These are phyloP conservation scores for Leccinum truebloodii DNA, from an alignment of 768 basidiomycete species.

Conservation along the genomic window DNA sequence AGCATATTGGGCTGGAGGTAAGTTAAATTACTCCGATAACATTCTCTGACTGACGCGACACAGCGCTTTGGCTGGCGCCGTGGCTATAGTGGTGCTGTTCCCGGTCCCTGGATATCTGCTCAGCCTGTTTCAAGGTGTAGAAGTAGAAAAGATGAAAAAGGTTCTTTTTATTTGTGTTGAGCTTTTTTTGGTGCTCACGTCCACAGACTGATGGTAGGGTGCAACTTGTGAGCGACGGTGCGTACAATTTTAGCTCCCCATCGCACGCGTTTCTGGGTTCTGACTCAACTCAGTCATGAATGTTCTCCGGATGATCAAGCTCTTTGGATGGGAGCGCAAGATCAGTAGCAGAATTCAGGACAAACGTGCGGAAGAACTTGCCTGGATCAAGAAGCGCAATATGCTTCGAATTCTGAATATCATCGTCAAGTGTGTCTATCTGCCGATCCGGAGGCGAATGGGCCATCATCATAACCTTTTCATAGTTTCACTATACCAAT, in stretches of 20 bases:
- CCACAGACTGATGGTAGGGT: slow-evolving; percentile 38
- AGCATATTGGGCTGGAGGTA: slow-evolving; percentile 12
- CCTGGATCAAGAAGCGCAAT: slow-evolving; percentile 51
- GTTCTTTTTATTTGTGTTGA: slow-evolving; percentile 1
- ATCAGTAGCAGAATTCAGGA: slow-evolving; percentile 53
- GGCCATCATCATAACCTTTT: neutral
- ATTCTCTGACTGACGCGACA: slow-evolving; percentile 41
- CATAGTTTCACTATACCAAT: slow-evolving; percentile 60
- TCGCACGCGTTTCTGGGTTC: neutral
- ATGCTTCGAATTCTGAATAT: slow-evolving; percentile 47
- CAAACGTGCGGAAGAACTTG: slow-evolving; percentile 62
- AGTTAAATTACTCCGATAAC: neutral
- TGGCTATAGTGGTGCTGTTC: slow-evolving; percentile 48
- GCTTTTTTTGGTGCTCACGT: slow-evolving; percentile 38
- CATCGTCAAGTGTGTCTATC: slow-evolving; percentile 15
- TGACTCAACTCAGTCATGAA: slow-evolving; percentile 42
- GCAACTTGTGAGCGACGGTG: slow-evolving; percentile 60
- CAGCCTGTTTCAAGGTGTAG: slow-evolving; percentile 47
- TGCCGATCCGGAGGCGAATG: neutral
- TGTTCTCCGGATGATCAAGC: slow-evolving; percentile 66
- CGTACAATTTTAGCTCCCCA: slow-evolving; percentile 19
- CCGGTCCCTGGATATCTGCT: slow-evolving; percentile 60
- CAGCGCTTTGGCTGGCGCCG: slow-evolving; percentile 60
- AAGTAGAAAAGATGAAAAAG: slow-evolving; percentile 52
- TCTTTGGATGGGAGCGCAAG: slow-evolving; percentile 67